Evolutionary conservation across 129 eudicot species (phyloP).

Genomic region (Centrapalus pauciflorus): DNA sequence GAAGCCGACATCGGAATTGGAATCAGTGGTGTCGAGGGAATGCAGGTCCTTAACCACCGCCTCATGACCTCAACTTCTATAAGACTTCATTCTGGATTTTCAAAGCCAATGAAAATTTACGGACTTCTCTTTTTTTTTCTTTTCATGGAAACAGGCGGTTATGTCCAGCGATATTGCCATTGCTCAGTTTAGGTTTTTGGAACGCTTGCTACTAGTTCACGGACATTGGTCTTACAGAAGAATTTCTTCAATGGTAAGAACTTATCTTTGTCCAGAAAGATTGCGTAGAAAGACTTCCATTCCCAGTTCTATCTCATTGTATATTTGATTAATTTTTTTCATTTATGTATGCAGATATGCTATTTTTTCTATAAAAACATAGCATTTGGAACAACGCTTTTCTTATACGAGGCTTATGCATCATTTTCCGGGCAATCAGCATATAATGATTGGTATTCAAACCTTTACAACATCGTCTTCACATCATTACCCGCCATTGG

Average conservation of each 20-base stretch:
- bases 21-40: slow-evolving; percentile 70
- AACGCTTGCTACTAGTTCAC: slow-evolving; percentile 69
- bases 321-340: neutral
- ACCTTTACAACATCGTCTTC: slow-evolving; percentile 54
- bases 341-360: slow-evolving; percentile 44
- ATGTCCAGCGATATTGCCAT: slow-evolving; percentile 78
- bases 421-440: slow-evolving; percentile 62
- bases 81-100: no score
- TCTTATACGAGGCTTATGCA: slow-evolving; percentile 55
- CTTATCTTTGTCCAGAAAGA: neutral
- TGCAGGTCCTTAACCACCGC: slow-evolving; percentile 41
- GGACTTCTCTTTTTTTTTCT: no score
- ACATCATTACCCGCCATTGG: slow-evolving; percentile 66
- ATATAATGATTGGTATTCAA: slow-evolving; percentile 60
- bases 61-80: neutral
- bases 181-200: slow-evolving; percentile 76
- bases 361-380: slow-evolving; percentile 78
- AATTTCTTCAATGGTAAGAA: slow-evolving; percentile 67
- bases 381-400: slow-evolving; percentile 57
- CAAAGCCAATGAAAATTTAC: no score
- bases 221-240: slow-evolving; percentile 91
- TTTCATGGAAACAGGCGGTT: slow-evolving; percentile 46
- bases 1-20: slow-evolving; percentile 76
- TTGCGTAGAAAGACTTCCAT: neutral
- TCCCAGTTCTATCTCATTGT: neutral